Conservation (phyloP, 257 asterid genomes). For the Jacaranda mimosifolia region DNA sequence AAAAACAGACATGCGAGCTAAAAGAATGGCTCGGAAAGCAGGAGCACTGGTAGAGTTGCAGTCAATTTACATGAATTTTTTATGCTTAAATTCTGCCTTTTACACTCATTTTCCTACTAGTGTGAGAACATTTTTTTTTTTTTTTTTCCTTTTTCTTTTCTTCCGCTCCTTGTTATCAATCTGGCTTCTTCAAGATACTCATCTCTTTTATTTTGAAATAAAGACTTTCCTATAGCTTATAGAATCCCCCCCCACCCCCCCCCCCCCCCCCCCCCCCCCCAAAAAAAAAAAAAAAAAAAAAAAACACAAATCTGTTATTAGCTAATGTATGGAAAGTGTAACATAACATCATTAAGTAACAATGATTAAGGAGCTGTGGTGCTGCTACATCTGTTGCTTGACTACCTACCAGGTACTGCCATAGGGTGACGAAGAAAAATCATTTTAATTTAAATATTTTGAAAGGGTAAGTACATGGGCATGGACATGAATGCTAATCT, state of each 20-base stretch:
- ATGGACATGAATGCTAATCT: background rate
- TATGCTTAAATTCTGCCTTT: slow-evolving; percentile 25
- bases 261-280: no score
- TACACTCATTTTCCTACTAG: background rate
- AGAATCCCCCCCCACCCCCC: no score
- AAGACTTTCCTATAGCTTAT: background rate
- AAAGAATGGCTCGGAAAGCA: slow-evolving; percentile 99
- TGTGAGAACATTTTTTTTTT: background rate
- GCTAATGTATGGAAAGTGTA: background rate
- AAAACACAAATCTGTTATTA: background rate
- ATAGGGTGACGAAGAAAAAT: background rate
- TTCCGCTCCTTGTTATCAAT: background rate
- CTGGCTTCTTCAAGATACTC: background rate
- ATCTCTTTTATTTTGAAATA: background rate
- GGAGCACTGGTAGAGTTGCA: slow-evolving; percentile 90
- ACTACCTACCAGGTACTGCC: background rate
- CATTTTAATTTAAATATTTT: slow-evolving; percentile 2
- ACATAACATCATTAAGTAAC: background rate
- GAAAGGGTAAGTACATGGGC: background rate
- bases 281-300: no score
- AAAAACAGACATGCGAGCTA: slow-evolving; percentile 97
- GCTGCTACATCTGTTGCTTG: background rate
- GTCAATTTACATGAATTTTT: slow-evolving; percentile 5
- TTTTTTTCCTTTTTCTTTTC: no score
- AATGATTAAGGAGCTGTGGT: background rate